phyloP scores from a whole-genome alignment of 345 rosid genomes.

The Salix purpurea region DNA sequence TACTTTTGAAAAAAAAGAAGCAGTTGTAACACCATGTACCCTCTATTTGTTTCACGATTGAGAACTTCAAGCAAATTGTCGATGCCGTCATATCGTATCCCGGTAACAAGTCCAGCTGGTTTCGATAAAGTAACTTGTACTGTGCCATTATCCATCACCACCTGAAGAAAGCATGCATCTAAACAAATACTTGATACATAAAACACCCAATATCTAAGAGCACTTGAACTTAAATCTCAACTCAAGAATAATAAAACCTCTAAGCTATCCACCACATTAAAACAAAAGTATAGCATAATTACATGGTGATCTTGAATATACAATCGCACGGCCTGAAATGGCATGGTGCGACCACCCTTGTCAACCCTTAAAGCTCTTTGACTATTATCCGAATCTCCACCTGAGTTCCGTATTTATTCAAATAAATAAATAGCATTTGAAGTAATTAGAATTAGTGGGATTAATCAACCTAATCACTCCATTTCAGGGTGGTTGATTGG shows the following conservation, averaged over 20 bases:
- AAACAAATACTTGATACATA: not conserved
- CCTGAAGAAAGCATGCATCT: constrained; percentile 13
- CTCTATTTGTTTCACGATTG: constrained; percentile 29
- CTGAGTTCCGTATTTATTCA: constrained; percentile 11
- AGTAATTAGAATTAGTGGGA: not conserved
- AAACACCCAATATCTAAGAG: not conserved
- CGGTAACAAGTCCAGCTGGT: constrained; percentile 30
- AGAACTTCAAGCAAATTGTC: constrained; percentile 28
- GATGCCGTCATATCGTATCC: constrained; percentile 24
- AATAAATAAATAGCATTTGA: too few species aligned
- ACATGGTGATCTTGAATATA: constrained; percentile 56
- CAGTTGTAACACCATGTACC: constrained; percentile 14
- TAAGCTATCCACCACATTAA: not conserved
- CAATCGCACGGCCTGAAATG: constrained; percentile 44
- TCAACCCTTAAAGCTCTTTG: constrained; percentile 15
- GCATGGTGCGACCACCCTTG: constrained; percentile 26
- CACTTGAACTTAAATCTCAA: not conserved
- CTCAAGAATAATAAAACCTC: not conserved
- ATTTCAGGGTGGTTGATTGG: not conserved
- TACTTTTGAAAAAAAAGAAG: not conserved
- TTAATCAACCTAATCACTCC: not conserved
- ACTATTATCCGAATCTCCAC: constrained; percentile 26
- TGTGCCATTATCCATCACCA: constrained; percentile 31
- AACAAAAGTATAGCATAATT: constrained; percentile 16
- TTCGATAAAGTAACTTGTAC: constrained; percentile 31